phyloP scores from a whole-genome alignment of 495 filamentous ascomycete species.

The Penicillium lagena region DNA sequence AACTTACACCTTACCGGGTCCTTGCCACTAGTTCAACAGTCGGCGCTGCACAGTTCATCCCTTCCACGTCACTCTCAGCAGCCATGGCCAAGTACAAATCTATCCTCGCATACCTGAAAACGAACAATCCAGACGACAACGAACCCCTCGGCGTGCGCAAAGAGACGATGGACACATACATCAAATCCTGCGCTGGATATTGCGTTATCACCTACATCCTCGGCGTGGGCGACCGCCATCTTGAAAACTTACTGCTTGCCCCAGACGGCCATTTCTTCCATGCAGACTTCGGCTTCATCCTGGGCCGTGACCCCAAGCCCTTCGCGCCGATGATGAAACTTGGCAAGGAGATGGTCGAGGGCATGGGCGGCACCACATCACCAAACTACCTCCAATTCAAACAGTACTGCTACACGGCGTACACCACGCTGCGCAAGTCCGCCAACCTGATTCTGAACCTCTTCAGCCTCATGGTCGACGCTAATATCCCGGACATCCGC shows the following conservation, averaged over 20 bases:
- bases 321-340: slow-evolving; percentile 97
- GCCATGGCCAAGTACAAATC: slow-evolving; percentile 79
- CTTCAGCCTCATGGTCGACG: slow-evolving; percentile 94
- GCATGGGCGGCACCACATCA: slow-evolving; percentile 81
- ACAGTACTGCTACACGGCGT: slow-evolving; percentile 93
- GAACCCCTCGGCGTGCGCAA: slow-evolving; percentile 83
- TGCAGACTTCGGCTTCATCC: slow-evolving; percentile 95
- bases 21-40: slow-evolving; percentile 86
- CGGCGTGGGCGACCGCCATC: slow-evolving; percentile 93
- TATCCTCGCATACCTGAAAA: slow-evolving; percentile 77
- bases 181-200: slow-evolving; percentile 95
- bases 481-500: slow-evolving; percentile 91
- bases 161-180: slow-evolving; percentile 89
- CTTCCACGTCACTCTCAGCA: slow-evolving; percentile 72
- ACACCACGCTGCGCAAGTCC: slow-evolving; percentile 81
- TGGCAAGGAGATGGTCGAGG: slow-evolving; percentile 96
- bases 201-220: slow-evolving; percentile 98
- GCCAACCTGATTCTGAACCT: slow-evolving; percentile 91
- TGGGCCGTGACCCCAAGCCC: slow-evolving; percentile 94
- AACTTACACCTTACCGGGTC: slow-evolving; percentile 91
- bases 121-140: slow-evolving; percentile 81
- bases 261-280: slow-evolving; percentile 96
- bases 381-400: slow-evolving; percentile 82
- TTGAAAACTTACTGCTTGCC: slow-evolving; percentile 89
- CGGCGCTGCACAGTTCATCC: slow-evolving; percentile 88